These are phyloP conservation scores for Ustilago lituana DNA, from an alignment of 1,284 basidiomycete genomes.

Conservation along the genomic window DNA sequence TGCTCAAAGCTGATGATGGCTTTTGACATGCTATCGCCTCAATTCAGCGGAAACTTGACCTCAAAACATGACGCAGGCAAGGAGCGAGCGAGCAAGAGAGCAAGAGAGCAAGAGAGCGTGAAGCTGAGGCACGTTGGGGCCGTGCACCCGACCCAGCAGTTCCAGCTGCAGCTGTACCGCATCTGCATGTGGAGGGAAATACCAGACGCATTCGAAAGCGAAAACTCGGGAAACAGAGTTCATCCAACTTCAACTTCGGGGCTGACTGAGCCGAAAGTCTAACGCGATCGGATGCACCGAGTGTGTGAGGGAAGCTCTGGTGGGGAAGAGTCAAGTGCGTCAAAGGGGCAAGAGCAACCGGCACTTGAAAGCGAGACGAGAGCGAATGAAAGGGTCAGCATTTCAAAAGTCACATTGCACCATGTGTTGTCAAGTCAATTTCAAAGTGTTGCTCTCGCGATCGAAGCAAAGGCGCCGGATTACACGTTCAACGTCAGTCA, in stretches of 20 bases:
- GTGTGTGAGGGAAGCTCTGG: too few relatives aligned
- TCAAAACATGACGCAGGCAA: conserved; percentile 2
- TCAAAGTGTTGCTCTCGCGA: conserved; percentile 16
- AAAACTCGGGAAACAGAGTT: too few relatives aligned
- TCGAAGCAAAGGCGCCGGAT: conserved; percentile 19
- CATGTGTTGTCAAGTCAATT: too few relatives aligned
- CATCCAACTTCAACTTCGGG: too few relatives aligned
- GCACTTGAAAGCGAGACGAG: too few relatives aligned
- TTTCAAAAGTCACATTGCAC: too few relatives aligned
- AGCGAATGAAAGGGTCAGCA: background rate
- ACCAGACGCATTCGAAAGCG: too few relatives aligned
- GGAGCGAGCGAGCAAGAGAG: too few relatives aligned
- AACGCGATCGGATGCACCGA: conserved; percentile 3
- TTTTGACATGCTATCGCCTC: conserved; percentile 11
- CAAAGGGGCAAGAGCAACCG: too few relatives aligned
- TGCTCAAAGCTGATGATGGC: conserved; percentile 33
- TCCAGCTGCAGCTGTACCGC: too few relatives aligned
- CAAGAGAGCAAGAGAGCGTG: background rate
- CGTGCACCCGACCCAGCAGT: background rate
- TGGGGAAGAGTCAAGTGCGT: background rate
- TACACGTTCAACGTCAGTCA: conserved; percentile 18
- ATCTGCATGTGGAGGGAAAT: too few relatives aligned
- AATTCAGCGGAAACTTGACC: too few relatives aligned
- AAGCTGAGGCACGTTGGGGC: background rate
- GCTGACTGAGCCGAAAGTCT: conserved; percentile 1